phyloP scores from a whole-genome alignment of 495 filamentous ascomycete species.

The Aspergillus ostianus region DNA sequence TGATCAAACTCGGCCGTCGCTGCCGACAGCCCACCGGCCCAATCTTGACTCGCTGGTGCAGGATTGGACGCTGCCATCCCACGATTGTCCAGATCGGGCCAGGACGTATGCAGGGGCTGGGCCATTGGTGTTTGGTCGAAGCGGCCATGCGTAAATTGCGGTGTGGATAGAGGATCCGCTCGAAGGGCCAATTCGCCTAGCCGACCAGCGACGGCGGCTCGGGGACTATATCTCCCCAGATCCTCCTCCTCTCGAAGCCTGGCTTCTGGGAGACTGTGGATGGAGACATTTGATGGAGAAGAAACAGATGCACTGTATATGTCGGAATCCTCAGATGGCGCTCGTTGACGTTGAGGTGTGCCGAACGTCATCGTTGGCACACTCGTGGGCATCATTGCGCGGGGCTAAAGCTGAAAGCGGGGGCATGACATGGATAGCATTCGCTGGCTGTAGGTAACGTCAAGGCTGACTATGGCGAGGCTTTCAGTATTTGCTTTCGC shows the following conservation, averaged over 20 bases:
- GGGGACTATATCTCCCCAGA: conserved; percentile 53
- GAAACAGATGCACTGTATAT: conserved; percentile 36
- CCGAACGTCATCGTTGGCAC: conserved; percentile 22
- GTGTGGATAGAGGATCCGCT: conserved; percentile 36
- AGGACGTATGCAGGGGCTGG: conserved; percentile 17
- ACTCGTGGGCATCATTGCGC: conserved; percentile 36
- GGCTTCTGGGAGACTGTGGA: conserved; percentile 35
- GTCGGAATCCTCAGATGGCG: conserved; percentile 34
- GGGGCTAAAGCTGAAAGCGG: conserved; percentile 21
- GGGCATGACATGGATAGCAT: conserved; percentile 24
- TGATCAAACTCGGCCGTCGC: conserved; percentile 5
- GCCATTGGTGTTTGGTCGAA: conserved; percentile 12
- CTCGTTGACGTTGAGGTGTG: conserved; percentile 46
- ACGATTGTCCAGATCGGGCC: conserved; percentile 1
- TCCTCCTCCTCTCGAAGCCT: conserved; percentile 36
- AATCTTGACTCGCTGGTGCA: neutral
- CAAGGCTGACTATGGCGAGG: neutral
- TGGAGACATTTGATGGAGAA: conserved; percentile 35
- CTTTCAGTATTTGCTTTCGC: neutral
- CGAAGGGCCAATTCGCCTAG: conserved; percentile 62
- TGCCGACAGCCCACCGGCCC: conserved; percentile 4
- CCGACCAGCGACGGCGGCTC: conserved; percentile 60
- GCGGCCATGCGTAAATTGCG: conserved; percentile 22
- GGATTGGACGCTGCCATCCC: conserved; percentile 4
- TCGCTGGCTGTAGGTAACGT: neutral